A percentile compares a stretch with the other conserved stretches of the same genome.
These are phyloP conservation scores for Trichoderma brevicompactum DNA, from an alignment of 2,329 filamentous ascomycete species.

Conservation along the genomic window DNA sequence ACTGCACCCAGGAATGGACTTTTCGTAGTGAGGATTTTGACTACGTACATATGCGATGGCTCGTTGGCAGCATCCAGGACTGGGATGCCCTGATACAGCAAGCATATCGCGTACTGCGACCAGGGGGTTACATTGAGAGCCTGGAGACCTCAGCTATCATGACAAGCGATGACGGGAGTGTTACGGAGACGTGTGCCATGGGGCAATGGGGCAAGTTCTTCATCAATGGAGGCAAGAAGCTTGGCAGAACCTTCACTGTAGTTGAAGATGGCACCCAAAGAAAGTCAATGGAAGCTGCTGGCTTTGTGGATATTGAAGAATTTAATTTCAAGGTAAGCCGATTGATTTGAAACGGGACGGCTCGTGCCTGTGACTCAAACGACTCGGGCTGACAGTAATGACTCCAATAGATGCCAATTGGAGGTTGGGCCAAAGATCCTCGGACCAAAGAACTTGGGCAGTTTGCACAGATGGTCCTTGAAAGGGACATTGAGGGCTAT, in stretches of 20 bases:
- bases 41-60: slow-evolving; percentile 62
- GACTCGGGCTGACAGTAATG: background rate
- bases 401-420: slow-evolving; percentile 31
- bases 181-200: slow-evolving; percentile 37
- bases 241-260: slow-evolving; percentile 40
- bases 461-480: slow-evolving; percentile 39
- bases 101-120: slow-evolving; percentile 56
- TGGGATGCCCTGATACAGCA: slow-evolving; percentile 58
- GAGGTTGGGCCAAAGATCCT: slow-evolving; percentile 35
- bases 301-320: slow-evolving; percentile 36
- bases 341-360: background rate
- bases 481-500: slow-evolving; percentile 42
- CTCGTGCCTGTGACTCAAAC: background rate
- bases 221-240: slow-evolving; percentile 37
- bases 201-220: slow-evolving; percentile 38
- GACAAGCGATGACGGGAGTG: slow-evolving; percentile 39
- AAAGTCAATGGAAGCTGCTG: slow-evolving; percentile 34
- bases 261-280: slow-evolving; percentile 34
- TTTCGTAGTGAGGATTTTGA: slow-evolving; percentile 51
- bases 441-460: slow-evolving; percentile 36
- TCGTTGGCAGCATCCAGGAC: slow-evolving; percentile 61
- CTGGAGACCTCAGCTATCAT: slow-evolving; percentile 38
- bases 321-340: slow-evolving; percentile 34
- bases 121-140: slow-evolving; percentile 54
- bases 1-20: slow-evolving; percentile 40